Conservation (phyloP, 1,284 basidiomycete species). For the Meripilus lineatus region DNA sequence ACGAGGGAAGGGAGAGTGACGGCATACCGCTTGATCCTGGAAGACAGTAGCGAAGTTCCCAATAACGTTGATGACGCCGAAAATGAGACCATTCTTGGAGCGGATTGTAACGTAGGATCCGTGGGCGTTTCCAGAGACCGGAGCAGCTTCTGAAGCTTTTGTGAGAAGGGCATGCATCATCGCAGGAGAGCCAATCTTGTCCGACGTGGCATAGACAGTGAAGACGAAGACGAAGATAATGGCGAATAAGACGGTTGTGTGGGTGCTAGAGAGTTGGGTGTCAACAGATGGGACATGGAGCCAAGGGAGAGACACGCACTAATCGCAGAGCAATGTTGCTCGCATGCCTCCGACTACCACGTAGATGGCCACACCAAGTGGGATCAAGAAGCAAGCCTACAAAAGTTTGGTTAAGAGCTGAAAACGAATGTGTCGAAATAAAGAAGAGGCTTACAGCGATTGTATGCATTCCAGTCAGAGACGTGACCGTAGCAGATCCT, state of each 20-base stretch:
- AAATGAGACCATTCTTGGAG: constrained; percentile 78
- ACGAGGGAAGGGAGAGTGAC: not conserved
- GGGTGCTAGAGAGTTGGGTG: constrained; percentile 41
- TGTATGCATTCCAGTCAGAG: constrained; percentile 51
- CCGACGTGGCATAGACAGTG: constrained; percentile 67
- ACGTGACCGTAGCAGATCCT: constrained; percentile 56
- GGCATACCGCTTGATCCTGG: constrained; percentile 40
- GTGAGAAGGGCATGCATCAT: constrained; percentile 51
- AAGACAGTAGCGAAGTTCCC: constrained; percentile 59
- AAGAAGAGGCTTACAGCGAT: constrained; percentile 35
- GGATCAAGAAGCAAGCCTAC: constrained; percentile 61
- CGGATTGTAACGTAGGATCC: constrained; percentile 76
- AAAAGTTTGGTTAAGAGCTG: constrained; percentile 16
- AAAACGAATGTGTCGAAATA: not conserved
- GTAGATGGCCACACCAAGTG: constrained; percentile 49
- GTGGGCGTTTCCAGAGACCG: constrained; percentile 53
- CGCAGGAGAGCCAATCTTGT: constrained; percentile 47
- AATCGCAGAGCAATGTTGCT: constrained; percentile 38
- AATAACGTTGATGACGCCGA: constrained; percentile 84
- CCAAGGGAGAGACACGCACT: constrained; percentile 18
- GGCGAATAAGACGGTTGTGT: constrained; percentile 77
- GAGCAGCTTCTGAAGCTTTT: constrained; percentile 34
- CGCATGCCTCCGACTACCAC: constrained; percentile 51
- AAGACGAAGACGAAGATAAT: constrained; percentile 72
- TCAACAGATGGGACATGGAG: not conserved